These are phyloP conservation scores for Trichosporon ovoides DNA, from an alignment of 1,284 basidiomycete species.

Conservation along the genomic window DNA sequence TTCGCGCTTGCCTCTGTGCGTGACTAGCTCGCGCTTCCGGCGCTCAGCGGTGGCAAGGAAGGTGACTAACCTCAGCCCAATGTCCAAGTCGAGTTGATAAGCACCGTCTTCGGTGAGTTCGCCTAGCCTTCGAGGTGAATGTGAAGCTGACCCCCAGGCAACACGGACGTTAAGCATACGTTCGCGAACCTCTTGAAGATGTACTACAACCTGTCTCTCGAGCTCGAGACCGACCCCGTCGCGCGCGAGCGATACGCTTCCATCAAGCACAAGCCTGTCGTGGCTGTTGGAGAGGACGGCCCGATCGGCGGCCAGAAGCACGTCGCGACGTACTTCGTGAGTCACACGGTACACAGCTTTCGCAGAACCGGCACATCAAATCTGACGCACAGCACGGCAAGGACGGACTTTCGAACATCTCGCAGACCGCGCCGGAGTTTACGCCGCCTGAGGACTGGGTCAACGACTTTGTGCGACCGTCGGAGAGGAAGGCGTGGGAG, in stretches of 20 bases:
- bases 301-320: conserved; percentile 73
- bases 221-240: conserved; percentile 59
- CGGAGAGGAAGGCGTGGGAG: conserved; percentile 52
- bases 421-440: conserved; percentile 68
- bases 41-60: background rate
- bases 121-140: background rate
- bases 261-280: conserved; percentile 57
- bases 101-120: conserved; percentile 66
- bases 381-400: conserved; percentile 52
- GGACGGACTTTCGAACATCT: conserved; percentile 72
- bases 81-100: conserved; percentile 61
- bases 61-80: conserved; percentile 51
- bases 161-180: conserved; percentile 57
- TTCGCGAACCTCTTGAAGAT: conserved; percentile 67
- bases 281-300: conserved; percentile 61
- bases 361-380: too few relatives aligned
- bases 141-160: conserved; percentile 52
- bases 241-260: conserved; percentile 59
- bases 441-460: conserved; percentile 44
- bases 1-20: conserved; percentile 38
- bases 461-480: background rate
- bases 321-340: conserved; percentile 74
- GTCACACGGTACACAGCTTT: too few relatives aligned
- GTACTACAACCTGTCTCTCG: conserved; percentile 65
- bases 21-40: conserved; percentile 15